phyloP scores from a whole-genome alignment of 306 rosid species.

The Rosa multiflora region DNA sequence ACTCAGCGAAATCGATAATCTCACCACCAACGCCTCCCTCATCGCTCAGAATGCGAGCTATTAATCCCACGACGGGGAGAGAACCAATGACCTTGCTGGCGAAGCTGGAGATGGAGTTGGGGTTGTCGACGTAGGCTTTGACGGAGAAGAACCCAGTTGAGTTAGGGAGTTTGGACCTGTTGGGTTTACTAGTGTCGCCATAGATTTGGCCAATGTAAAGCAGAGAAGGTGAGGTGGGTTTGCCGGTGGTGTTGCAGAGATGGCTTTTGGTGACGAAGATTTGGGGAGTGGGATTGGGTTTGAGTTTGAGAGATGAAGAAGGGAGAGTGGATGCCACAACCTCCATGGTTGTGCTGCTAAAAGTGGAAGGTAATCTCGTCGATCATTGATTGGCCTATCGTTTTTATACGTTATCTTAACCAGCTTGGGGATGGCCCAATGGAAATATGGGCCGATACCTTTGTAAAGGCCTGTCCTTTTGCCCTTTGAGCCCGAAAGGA shows the following conservation, averaged over 20 bases:
- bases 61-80: conserved; percentile 76
- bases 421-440: background rate
- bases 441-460: background rate
- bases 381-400: conserved; percentile 36
- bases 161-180: conserved; percentile 19
- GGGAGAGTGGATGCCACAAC: conserved; percentile 36
- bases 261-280: conserved; percentile 19
- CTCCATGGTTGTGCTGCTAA: conserved; percentile 40
- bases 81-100: conserved; percentile 80
- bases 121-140: conserved; percentile 71
- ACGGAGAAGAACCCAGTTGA: conserved; percentile 33
- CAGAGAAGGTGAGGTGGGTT: conserved; percentile 42
- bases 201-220: conserved; percentile 37
- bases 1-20: conserved; percentile 80
- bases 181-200: conserved; percentile 36
- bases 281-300: conserved; percentile 22
- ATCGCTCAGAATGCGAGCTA: conserved; percentile 72
- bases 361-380: conserved; percentile 19
- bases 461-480: background rate
- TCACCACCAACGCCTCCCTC: conserved; percentile 95
- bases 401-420: conserved; percentile 54
- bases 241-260: conserved; percentile 26
- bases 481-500: background rate
- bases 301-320: conserved; percentile 37
- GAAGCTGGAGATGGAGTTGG: conserved; percentile 58